Evolutionary conservation across 495 filamentous ascomycete genomes (phyloP).

Genomic region (Penicillium bovifimosum): DNA sequence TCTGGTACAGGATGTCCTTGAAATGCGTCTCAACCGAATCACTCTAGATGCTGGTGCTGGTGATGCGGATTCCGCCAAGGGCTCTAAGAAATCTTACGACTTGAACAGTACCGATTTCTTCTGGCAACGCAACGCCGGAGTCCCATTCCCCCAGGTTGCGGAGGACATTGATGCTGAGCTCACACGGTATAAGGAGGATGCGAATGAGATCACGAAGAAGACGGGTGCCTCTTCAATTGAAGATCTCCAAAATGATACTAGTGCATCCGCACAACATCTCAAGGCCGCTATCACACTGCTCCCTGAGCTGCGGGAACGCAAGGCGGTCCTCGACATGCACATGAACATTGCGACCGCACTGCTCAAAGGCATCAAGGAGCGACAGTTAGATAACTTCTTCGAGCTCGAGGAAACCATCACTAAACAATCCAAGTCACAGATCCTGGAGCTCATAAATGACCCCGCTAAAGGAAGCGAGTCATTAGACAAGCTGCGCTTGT

Average conservation of each 20-base stretch:
- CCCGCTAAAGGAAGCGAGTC: slow-evolving; percentile 75
- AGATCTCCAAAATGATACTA: slow-evolving; percentile 84
- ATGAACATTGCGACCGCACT: slow-evolving; percentile 95
- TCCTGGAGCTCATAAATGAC: slow-evolving; percentile 82
- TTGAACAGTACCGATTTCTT: slow-evolving; percentile 91
- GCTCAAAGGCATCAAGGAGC: slow-evolving; percentile 84
- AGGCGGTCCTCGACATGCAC: slow-evolving; percentile 91
- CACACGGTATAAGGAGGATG: slow-evolving; percentile 91
- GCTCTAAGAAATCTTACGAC: slow-evolving; percentile 81
- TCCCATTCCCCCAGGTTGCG: slow-evolving; percentile 92
- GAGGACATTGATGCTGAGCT: slow-evolving; percentile 93
- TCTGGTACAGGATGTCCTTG: slow-evolving; percentile 87
- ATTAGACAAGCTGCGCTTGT: slow-evolving; percentile 82
- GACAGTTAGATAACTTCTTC: slow-evolving; percentile 93
- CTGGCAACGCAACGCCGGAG: slow-evolving; percentile 89
- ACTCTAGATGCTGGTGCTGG: slow-evolving; percentile 80
- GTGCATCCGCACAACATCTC: slow-evolving; percentile 84
- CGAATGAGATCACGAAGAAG: slow-evolving; percentile 89
- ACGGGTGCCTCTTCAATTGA: slow-evolving; percentile 91
- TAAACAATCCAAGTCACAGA: slow-evolving; percentile 85
- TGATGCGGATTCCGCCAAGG: slow-evolving; percentile 56
- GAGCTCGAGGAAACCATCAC: slow-evolving; percentile 91
- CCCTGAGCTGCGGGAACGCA: slow-evolving; percentile 87
- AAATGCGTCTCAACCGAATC: slow-evolving; percentile 94
- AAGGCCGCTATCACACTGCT: slow-evolving; percentile 92